These are phyloP conservation scores for Calocybe gangraenosa DNA, from an alignment of 768 basidiomycete genomes.

Conservation along the genomic window DNA sequence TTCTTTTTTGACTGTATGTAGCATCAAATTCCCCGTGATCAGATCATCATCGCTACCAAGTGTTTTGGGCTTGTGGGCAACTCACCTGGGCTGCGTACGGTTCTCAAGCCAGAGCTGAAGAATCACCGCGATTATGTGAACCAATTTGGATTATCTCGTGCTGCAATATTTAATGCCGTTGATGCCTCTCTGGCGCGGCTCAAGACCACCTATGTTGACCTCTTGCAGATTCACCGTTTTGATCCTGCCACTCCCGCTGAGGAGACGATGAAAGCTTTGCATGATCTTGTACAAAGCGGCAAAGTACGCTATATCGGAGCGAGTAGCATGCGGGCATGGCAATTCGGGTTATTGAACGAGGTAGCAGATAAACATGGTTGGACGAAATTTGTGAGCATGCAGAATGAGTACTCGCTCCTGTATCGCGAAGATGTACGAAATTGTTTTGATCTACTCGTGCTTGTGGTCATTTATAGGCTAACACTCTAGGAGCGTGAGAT, in stretches of 20 bases:
- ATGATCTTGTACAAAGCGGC: conserved; percentile 35
- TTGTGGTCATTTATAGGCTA: neutral
- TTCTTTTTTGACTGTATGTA: no score
- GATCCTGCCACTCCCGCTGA: conserved; percentile 27
- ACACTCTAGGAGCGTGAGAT: conserved; percentile 40
- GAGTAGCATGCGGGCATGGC: conserved; percentile 43
- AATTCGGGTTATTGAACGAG: conserved; percentile 40
- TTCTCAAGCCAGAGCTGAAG: conserved; percentile 2
- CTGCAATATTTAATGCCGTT: conserved; percentile 32
- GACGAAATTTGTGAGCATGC: conserved; percentile 55
- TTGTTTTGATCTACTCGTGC: neutral
- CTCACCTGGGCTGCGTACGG: neutral
- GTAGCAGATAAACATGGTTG: conserved; percentile 40
- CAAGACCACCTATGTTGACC: conserved; percentile 25
- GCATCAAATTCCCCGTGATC: conserved; percentile 9
- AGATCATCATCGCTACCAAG: conserved; percentile 9
- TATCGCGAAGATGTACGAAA: conserved; percentile 46
- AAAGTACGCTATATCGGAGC: conserved; percentile 44
- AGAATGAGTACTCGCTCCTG: conserved; percentile 47
- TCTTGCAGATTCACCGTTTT: conserved; percentile 41
- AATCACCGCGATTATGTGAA: conserved; percentile 15
- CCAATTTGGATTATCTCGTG: conserved; percentile 15
- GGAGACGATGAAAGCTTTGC: conserved; percentile 44
- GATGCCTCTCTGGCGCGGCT: conserved; percentile 26
- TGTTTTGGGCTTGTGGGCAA: conserved; percentile 3